A percentile compares a stretch with the other conserved stretches of the same genome.
phyloP scores from a whole-genome alignment of 1,284 basidiomycete genomes.

The Sporisorium graminicola region DNA sequence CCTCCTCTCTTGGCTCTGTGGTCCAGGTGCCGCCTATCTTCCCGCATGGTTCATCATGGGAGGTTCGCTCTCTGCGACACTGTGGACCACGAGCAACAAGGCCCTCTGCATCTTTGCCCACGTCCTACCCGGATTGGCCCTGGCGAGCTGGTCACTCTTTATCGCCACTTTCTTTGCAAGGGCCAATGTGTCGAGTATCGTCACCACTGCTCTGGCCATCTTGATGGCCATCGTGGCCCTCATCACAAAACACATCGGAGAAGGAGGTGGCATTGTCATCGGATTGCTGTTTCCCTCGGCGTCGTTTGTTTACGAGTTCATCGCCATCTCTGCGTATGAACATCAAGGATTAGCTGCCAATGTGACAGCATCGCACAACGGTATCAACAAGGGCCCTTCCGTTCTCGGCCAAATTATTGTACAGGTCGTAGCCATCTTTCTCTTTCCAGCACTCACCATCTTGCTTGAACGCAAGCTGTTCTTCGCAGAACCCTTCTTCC shows the following conservation, averaged over 20 bases:
- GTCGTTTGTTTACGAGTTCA: conserved; percentile 80
- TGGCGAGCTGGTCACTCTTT: conserved; percentile 80
- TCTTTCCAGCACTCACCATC: conserved; percentile 78
- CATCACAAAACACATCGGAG: conserved; percentile 73
- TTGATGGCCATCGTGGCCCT: conserved; percentile 79
- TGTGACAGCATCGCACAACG: conserved; percentile 71
- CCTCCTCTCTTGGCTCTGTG: conserved; percentile 40
- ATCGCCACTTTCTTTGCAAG: conserved; percentile 78
- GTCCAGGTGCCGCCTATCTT: conserved; percentile 72
- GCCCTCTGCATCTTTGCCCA: conserved; percentile 78
- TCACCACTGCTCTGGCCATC: conserved; percentile 77
- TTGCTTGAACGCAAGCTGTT: conserved; percentile 77
- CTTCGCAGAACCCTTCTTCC: conserved; percentile 73
- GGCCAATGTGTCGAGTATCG: conserved; percentile 80
- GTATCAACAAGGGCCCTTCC: conserved; percentile 71
- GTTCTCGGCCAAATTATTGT: conserved; percentile 73
- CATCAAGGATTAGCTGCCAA: conserved; percentile 74
- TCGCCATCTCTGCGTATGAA: conserved; percentile 79
- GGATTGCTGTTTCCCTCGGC: conserved; percentile 80
- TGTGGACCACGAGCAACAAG: conserved; percentile 77
- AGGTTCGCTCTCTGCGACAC: conserved; percentile 75
- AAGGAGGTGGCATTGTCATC: conserved; percentile 75
- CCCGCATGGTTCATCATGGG: conserved; percentile 79
- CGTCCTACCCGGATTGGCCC: conserved; percentile 77
- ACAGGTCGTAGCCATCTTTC: conserved; percentile 74